These are phyloP conservation scores for Leccinum subspadiceum DNA, from an alignment of 1,284 basidiomycete species.

Conservation along the genomic window DNA sequence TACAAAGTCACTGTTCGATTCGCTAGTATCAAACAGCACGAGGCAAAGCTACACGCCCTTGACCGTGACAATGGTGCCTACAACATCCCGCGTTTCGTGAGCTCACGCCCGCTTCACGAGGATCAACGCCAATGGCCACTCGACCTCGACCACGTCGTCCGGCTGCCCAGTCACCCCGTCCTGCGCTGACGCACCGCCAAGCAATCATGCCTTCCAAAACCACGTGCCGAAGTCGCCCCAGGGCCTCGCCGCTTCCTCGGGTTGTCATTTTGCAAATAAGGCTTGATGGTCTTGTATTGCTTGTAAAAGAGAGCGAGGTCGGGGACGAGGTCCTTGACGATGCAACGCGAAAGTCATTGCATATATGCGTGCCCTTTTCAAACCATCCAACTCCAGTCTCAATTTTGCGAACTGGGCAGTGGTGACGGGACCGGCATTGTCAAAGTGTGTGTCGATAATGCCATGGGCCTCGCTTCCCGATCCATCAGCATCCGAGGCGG, in stretches of 20 bases:
- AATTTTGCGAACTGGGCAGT: conserved; percentile 36
- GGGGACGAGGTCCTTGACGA: conserved; percentile 97
- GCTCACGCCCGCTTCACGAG: conserved; percentile 43
- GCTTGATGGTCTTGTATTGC: conserved; percentile 99
- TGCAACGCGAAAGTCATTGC: conserved; percentile 25
- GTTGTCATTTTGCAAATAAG: conserved; percentile 91
- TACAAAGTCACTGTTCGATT: neutral
- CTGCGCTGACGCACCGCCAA: conserved; percentile 38
- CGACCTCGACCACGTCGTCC: conserved; percentile 55
- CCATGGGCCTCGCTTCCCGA: conserved; percentile 15
- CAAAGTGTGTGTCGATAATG: conserved; percentile 24
- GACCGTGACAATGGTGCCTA: neutral
- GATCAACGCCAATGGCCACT: conserved; percentile 75
- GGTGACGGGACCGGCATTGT: conserved; percentile 28
- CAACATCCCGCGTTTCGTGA: neutral
- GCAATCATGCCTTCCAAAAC: conserved; percentile 51
- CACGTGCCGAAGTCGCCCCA: conserved; percentile 66
- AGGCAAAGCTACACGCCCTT: neutral
- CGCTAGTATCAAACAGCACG: neutral
- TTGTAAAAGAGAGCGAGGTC: conserved; percentile 94
- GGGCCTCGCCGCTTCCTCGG: conserved; percentile 48
- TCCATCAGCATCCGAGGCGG: conserved; percentile 28
- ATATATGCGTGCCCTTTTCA: conserved; percentile 48
- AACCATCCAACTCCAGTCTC: conserved; percentile 40
- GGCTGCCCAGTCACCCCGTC: conserved; percentile 36